Evolutionary conservation across 164 flowering plant genomes (phyloP), one percentile per base, ranked within the genome.

Genomic region (Liriodendron chinense): DNA sequence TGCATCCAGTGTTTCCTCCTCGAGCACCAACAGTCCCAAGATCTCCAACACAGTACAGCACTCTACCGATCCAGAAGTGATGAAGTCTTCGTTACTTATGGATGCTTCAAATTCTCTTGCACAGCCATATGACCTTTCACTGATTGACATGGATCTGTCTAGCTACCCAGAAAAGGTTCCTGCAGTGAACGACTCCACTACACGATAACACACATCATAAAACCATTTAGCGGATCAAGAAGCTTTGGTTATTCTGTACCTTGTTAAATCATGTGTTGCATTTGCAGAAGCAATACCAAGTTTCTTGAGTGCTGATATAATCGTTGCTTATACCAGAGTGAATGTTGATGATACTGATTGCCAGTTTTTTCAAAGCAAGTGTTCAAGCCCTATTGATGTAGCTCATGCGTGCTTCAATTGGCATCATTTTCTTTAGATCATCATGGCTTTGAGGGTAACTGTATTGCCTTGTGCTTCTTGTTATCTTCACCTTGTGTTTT

Each of bases 121-220:
- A 10, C 82, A 78, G 63, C 76, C 93, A 2, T 91, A 91, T 76
- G 97, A 91, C 71, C 81, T 90, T 72, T 84, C 94, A 53, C 86
- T 91, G 56, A 87, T 93, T 61, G 95, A 93, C 78, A 71, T 93
- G 85, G 97, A 93, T 76, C 63, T 89, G 70, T 80, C 92, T 26
- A 80, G 74, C 76, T 88, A 88, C 80, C 90, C 94, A 20, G 28
- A 84, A 9, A 86, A 90, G 75, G 97, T 89, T 61, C 86, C 94
- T 73, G 79, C 94, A 34, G 94, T 80, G 14, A 70, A 75, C 53
- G 86, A 80, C 71, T 23, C 72, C 26, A 82, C 50, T 16, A 63
- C 72, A 49, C 83, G 84, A 78, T 83, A 83, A 89, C 74, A 26
- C 13, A 43, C 16, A 26, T 20, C 25, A 1, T n/a, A 1, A 64